Evolutionary conservation across 441 rosid genomes (phyloP).

Genomic region (Arabidopsis lyrata): DNA sequence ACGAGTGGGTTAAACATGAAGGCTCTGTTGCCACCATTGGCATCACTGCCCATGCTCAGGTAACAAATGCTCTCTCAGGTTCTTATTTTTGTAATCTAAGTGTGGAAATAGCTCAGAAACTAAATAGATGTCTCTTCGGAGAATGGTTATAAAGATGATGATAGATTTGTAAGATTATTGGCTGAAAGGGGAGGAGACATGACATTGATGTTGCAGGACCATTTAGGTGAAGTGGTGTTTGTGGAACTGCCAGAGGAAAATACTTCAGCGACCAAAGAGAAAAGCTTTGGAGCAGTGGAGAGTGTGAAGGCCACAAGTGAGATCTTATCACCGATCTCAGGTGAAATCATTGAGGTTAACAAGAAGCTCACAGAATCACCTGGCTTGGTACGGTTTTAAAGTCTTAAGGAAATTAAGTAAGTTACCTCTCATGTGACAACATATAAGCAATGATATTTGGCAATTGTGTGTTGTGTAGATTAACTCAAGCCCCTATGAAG

Average conservation of each 20-base stretch:
- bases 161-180: background rate
- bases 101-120: slow-evolving; percentile 9
- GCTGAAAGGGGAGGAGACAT: slow-evolving; percentile 5
- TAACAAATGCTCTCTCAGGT: slow-evolving; percentile 36
- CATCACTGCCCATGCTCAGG: slow-evolving; percentile 98
- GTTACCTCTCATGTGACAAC: slow-evolving; percentile 19
- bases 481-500: slow-evolving; percentile 89
- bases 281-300: slow-evolving; percentile 89
- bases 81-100: background rate
- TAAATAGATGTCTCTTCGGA: background rate
- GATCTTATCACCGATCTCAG: slow-evolving; percentile 82
- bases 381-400: slow-evolving; percentile 56
- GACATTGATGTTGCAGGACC: slow-evolving; percentile 58
- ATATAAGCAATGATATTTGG: slow-evolving; percentile 1
- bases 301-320: slow-evolving; percentile 99
- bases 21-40: slow-evolving; percentile 87
- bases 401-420: slow-evolving; percentile 41
- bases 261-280: slow-evolving; percentile 57
- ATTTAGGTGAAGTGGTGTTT: slow-evolving; percentile 94
- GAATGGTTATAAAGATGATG: background rate
- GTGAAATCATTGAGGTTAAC: slow-evolving; percentile 86
- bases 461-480: slow-evolving; percentile 23
- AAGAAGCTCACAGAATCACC: slow-evolving; percentile 74
- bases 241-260: slow-evolving; percentile 87
- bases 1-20: slow-evolving; percentile 96